These are phyloP conservation scores for Elsinoe ampelina DNA, from an alignment of 2,329 filamentous ascomycete species.

Conservation along the genomic window DNA sequence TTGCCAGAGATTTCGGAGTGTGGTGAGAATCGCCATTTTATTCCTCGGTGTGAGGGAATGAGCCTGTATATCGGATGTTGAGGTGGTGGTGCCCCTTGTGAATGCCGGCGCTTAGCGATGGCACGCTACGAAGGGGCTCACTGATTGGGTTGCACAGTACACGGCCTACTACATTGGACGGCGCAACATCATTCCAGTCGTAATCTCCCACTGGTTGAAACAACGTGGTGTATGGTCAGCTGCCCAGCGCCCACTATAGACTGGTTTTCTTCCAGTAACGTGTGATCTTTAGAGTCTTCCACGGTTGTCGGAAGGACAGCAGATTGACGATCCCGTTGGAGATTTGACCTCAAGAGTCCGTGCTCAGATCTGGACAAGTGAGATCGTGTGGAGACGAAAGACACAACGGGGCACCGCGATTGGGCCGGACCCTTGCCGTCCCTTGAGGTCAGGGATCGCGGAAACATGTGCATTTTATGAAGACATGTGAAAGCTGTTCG, in stretches of 20 bases:
- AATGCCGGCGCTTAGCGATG: not conserved
- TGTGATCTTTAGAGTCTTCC: no score
- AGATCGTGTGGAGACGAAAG: not conserved
- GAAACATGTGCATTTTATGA: not conserved
- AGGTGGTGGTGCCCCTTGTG: not conserved
- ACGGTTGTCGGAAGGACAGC: no score
- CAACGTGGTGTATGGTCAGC: not conserved
- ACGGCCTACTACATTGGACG: no score
- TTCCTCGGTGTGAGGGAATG: not conserved
- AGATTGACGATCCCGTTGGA: not conserved
- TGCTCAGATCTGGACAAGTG: slow-evolving; percentile 2
- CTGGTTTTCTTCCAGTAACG: no score
- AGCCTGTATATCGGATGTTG: not conserved
- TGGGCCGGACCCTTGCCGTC: slow-evolving; percentile 4
- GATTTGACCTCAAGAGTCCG: slow-evolving; percentile 1
- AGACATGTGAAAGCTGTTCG: not conserved
- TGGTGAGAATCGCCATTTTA: not conserved
- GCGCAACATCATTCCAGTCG: no score
- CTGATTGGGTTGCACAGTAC: not conserved
- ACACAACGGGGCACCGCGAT: not conserved
- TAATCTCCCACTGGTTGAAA: not conserved
- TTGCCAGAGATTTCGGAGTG: not conserved
- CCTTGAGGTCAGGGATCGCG: not conserved
- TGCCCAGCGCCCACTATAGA: not conserved
- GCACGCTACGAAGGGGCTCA: not conserved